phyloP scores from a whole-genome alignment of 768 basidiomycete species.

The Termitomyces sp. region DNA sequence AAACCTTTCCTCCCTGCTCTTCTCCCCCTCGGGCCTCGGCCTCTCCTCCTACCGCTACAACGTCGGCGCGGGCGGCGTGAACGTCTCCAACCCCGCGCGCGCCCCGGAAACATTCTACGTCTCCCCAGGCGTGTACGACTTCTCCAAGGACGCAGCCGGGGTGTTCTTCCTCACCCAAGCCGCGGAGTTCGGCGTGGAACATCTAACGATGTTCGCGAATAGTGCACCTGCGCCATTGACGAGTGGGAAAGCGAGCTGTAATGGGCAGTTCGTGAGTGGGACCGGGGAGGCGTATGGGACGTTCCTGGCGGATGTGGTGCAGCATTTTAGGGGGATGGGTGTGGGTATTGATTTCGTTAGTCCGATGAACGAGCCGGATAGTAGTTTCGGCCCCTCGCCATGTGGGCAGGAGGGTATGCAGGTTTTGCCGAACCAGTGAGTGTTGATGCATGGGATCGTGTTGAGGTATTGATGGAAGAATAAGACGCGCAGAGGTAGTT shows the following conservation, averaged over 20 bases:
- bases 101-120: conserved; percentile 34
- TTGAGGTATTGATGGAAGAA: background rate
- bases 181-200: conserved; percentile 26
- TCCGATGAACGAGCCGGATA: conserved; percentile 40
- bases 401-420: conserved; percentile 45
- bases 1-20: conserved; percentile 35
- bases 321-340: conserved; percentile 32
- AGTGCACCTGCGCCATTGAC: conserved; percentile 34
- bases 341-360: conserved; percentile 36
- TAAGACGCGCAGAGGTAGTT: conserved; percentile 35
- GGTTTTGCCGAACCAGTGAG: conserved; percentile 33
- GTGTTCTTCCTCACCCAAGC: conserved; percentile 37
- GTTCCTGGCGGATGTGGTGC: conserved; percentile 35
- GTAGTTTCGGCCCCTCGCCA: conserved; percentile 30
- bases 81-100: conserved; percentile 32
- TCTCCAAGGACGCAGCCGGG: conserved; percentile 32
- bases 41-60: conserved; percentile 40
- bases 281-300: conserved; percentile 34
- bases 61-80: conserved; percentile 37
- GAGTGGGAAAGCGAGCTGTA: conserved; percentile 29
- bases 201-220: conserved; percentile 38
- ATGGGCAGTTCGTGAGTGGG: conserved; percentile 29
- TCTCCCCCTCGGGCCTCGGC: conserved; percentile 32
- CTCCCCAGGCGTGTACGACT: conserved; percentile 34
- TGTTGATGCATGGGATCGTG: background rate